Evolutionary conservation across 345 rosid species (phyloP), one percentile per base, ranked within the genome.

Genomic region (Euphorbia tirucalli): DNA sequence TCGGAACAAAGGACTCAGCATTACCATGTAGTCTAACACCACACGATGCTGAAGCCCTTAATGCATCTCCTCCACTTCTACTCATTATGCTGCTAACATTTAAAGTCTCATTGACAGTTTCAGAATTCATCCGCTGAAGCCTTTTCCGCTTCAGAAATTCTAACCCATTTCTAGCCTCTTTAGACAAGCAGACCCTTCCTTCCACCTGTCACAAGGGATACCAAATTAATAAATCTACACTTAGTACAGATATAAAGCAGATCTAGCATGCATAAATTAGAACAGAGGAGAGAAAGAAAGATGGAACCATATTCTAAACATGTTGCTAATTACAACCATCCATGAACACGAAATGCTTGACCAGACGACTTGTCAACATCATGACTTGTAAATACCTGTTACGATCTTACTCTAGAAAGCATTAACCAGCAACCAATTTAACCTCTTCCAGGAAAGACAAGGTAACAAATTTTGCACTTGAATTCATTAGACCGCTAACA

Each of bases 1-100:
- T 64, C 49, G 61, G 80, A 72, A 80, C 68, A 48, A 77, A 74
- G 24, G 85, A 63, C 69, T 84, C 82, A 54, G 61, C 58, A 76
- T 80, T 80, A 54, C 89, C 80, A 28, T 84, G 85, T 79, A 92
- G 75, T 68, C 97, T 85, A 75, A 88, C 80, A 65, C 99, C 96
- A 80, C 90, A 93, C 15, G 97, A 84, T 16, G 93, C 84, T 50
- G 99, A 79, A 79, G 82, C 86, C 75, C 92, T 84, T 79, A 90
- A 79, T 57, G 92, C 87, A 84, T 93, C 98, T 65, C 97, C 96
- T 59, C 93, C 96, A 67, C 95, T 93, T 83, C 97, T 87, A 78
- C 85, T 84, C 87, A 87, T 78, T 75, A 79, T 75, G 32, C 78
- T 83, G 60, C 80, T 44, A 59, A 79, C 39, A 71, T 85, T 80